Percentiles rank a stretch among this genome's conserved stretches.
phyloP scores from a whole-genome alignment of 2,329 filamentous ascomycete genomes.

The Leptographium flavum region DNA sequence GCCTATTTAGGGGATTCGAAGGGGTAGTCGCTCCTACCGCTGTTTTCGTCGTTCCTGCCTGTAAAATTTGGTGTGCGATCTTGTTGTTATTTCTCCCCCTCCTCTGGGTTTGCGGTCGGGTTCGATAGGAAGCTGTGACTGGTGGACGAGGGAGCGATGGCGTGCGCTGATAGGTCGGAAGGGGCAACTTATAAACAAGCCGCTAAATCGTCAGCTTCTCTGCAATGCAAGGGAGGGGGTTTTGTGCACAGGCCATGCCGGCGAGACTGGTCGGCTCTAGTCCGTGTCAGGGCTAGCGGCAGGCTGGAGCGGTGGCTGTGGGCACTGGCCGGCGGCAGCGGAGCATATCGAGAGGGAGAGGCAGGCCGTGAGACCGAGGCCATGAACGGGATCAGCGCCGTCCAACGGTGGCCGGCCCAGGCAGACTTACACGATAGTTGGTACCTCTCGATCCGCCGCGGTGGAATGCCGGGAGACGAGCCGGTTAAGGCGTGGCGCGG shows the following conservation, averaged over 20 bases:
- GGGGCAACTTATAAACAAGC: background rate
- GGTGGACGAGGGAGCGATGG: background rate
- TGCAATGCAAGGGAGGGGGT: background rate
- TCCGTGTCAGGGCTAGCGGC: background rate
- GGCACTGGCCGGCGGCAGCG: too few relatives aligned
- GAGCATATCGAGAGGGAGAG: too few relatives aligned
- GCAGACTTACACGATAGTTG: too few relatives aligned
- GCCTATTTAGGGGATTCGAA: too few relatives aligned
- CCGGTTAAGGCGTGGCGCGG: too few relatives aligned
- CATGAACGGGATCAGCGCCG: too few relatives aligned
- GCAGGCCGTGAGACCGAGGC: too few relatives aligned
- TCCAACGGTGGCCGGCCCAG: too few relatives aligned
- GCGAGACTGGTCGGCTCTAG: background rate
- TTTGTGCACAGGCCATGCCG: background rate
- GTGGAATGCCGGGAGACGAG: too few relatives aligned
- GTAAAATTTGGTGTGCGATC: background rate
- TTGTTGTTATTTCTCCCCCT: background rate
- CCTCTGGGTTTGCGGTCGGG: conserved; percentile 6
- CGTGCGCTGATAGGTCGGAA: background rate
- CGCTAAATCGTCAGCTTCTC: conserved; percentile 1
- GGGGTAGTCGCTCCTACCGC: too few relatives aligned
- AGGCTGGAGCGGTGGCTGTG: too few relatives aligned
- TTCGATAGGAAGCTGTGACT: conserved; percentile 7
- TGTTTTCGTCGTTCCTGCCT: background rate
- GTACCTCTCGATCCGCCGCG: too few relatives aligned